Conservation (phyloP, 164 flowering plant species). For the Aristolochia californica region DNA sequence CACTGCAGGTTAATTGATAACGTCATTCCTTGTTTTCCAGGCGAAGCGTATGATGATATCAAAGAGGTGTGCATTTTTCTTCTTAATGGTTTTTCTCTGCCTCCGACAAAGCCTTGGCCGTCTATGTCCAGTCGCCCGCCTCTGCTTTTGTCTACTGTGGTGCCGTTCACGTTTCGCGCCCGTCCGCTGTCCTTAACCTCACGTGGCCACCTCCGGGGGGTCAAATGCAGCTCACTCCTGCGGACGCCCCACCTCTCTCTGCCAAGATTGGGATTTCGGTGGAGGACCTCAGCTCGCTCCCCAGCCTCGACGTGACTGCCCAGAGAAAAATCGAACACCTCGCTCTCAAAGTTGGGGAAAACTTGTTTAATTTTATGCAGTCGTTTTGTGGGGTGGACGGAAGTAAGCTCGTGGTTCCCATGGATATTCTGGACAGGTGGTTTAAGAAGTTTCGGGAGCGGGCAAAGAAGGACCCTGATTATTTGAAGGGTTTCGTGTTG, state of each 20-base stretch:
- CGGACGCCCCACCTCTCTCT: slow-evolving; percentile 47
- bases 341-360: slow-evolving; percentile 94
- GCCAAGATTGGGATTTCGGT: slow-evolving; percentile 95
- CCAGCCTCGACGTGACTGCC: slow-evolving; percentile 63
- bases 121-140: slow-evolving; percentile 90
- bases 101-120: slow-evolving; percentile 92
- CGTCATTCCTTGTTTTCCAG: slow-evolving; percentile 19
- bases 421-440: slow-evolving; percentile 95
- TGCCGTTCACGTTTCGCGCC: slow-evolving; percentile 71
- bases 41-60: slow-evolving; percentile 71
- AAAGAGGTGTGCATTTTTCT: slow-evolving; percentile 80
- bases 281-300: slow-evolving; percentile 59
- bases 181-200: slow-evolving; percentile 87
- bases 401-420: slow-evolving; percentile 68
- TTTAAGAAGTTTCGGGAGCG: slow-evolving; percentile 93
- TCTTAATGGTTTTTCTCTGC: slow-evolving; percentile 63
- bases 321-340: slow-evolving; percentile 57
- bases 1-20: no score
- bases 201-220: slow-evolving; percentile 83
- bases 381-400: slow-evolving; percentile 91
- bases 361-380: slow-evolving; percentile 96
- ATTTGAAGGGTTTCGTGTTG: slow-evolving; percentile 67
- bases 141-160: slow-evolving; percentile 78
- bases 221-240: slow-evolving; percentile 38
- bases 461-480: slow-evolving; percentile 89